Conservation (phyloP, 1,284 basidiomycete genomes). For the Laetiporus sulphureus region DNA sequence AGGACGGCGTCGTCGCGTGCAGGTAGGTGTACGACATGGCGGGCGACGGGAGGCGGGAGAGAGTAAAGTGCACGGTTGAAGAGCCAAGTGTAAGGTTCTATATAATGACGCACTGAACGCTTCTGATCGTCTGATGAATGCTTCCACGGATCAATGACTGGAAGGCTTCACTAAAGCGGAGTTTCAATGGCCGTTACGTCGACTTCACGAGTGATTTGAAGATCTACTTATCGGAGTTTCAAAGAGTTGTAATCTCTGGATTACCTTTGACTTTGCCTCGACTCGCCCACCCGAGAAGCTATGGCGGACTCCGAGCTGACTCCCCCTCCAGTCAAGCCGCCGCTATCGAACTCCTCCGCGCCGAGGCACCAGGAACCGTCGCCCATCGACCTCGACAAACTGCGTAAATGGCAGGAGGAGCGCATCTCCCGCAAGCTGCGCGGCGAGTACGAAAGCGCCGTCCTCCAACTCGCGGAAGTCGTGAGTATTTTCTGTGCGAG, state of each 20-base stretch:
- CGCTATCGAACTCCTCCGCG: slow-evolving; percentile 45
- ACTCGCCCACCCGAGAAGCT: neutral
- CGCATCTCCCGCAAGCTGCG: slow-evolving; percentile 59
- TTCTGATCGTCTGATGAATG: too few relatives aligned
- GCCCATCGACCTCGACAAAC: slow-evolving; percentile 38
- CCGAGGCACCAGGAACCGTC: slow-evolving; percentile 51
- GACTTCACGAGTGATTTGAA: too few relatives aligned
- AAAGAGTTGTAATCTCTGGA: too few relatives aligned
- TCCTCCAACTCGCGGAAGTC: slow-evolving; percentile 62
- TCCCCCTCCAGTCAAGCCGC: slow-evolving; percentile 35
- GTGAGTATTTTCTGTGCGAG: slow-evolving; percentile 35
- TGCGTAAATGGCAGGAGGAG: slow-evolving; percentile 64
- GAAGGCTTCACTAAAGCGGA: too few relatives aligned
- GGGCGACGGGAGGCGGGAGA: neutral
- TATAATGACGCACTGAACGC: too few relatives aligned
- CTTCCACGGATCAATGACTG: too few relatives aligned
- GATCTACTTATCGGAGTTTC: too few relatives aligned
- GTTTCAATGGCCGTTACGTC: too few relatives aligned
- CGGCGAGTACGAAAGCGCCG: slow-evolving; percentile 74
- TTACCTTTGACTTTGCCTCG: too few relatives aligned
- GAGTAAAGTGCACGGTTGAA: too few relatives aligned
- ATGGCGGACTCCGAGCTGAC: slow-evolving; percentile 22
- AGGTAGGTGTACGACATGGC: slow-evolving; percentile 42
- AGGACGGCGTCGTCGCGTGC: slow-evolving; percentile 41
- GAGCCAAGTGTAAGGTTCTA: too few relatives aligned